Conservation (phyloP, 495 filamentous ascomycete species). For the Penicillium ochrochloron region DNA sequence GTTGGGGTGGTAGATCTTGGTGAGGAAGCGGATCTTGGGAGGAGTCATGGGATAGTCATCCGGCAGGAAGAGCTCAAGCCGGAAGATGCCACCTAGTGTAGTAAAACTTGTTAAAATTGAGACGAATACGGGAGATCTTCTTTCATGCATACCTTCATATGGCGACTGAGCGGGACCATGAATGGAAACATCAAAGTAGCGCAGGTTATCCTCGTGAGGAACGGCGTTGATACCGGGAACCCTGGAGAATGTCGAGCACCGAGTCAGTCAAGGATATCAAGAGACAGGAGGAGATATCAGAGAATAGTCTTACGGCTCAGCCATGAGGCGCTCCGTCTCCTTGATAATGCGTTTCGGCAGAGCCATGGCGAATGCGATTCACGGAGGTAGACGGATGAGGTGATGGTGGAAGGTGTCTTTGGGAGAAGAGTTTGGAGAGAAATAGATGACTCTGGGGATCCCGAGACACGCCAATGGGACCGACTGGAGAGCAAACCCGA, state of each 20-base stretch:
- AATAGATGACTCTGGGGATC: background rate
- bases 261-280: constrained; percentile 7
- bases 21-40: constrained; percentile 96
- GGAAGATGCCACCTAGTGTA: constrained; percentile 83
- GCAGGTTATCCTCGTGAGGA: constrained; percentile 97
- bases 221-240: constrained; percentile 96
- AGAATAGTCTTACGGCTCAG: constrained; percentile 76
- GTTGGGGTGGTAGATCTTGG: constrained; percentile 99
- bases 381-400: constrained; percentile 3
- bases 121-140: background rate
- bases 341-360: constrained; percentile 97
- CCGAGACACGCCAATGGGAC: background rate
- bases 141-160: constrained; percentile 73
- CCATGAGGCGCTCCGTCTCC: constrained; percentile 96
- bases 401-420: background rate
- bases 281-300: background rate
- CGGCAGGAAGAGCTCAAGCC: constrained; percentile 97
- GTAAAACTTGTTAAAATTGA: constrained; percentile 24
- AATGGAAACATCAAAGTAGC: constrained; percentile 97
- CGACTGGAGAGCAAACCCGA: constrained; percentile 3
- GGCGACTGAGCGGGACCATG: constrained; percentile 93
- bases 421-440: background rate
- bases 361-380: constrained; percentile 55
- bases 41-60: constrained; percentile 99
- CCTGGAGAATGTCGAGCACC: constrained; percentile 45